Base-by-base conservation (phyloP, 805 yeast genomes). In the Candida odintsovae region DNA sequence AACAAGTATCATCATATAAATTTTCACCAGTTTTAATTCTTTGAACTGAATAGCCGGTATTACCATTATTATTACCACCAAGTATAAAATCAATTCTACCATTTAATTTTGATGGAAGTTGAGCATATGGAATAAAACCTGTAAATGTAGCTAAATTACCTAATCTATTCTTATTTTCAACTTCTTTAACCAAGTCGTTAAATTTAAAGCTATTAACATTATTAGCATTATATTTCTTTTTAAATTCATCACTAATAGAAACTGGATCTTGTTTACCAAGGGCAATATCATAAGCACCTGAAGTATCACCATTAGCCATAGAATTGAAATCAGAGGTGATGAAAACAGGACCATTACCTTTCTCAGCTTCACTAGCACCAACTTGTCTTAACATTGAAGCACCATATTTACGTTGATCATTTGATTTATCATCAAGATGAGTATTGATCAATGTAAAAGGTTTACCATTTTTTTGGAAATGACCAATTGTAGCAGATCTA, bases 291-390 rank as follows among this genome's bases (percentile, higher is more conserved):
- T 50, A 50, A 20, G 49, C 53, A 35, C 53, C 53, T 15, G 42
- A 44, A 15, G 39, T 29, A 11, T 23, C 26, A 28, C 49, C 53
- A n/a, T 3, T 12, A 12, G 44, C 39, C n/a, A 45, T 48, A 1
- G 53, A 50, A 47, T 76, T 76, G 60, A 76, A 72, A 51, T 74
- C 78, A 12, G 78, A 78, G 37, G 65, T 57, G 16, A 75, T 55
- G 42, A 72, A 59, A 1, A 70, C 69, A 9, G 72, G 69, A 12
- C 63, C 64, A 5, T 63, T 58, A 5, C 62, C 61, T 20, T 53
- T 53, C 12, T 53, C 55, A 10, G 52, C 54, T 47, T 75, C 74
- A 53, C 69, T 71, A 22, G 71, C 67, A 21, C 65, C 72, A 11
- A 69, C 38, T 3, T 33, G 35, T 45, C 47, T 47, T n/a, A 47